phyloP scores from a whole-genome alignment of 139 green algal species.

The Edaphochlamys debaryana region DNA sequence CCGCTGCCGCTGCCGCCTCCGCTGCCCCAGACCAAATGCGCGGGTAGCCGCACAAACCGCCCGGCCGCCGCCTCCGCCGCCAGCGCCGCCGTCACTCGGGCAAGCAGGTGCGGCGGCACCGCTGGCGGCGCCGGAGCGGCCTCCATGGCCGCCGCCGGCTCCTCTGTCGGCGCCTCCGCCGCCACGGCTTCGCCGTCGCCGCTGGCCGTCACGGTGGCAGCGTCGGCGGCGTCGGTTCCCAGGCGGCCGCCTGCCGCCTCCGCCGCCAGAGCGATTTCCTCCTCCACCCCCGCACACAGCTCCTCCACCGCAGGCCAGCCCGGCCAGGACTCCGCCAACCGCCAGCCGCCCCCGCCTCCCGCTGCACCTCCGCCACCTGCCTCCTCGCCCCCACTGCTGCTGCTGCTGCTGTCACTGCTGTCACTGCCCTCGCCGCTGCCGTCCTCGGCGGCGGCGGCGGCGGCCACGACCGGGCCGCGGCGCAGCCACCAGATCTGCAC shows the following conservation, averaged over 20 bases:
- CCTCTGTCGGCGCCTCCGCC: constrained; percentile 1
- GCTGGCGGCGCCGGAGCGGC: not conserved
- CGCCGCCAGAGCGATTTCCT: not conserved
- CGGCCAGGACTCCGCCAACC: not conserved
- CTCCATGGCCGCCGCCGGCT: not conserved
- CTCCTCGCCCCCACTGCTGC: no score
- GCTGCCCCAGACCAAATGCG: not conserved
- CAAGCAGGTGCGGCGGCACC: constrained; percentile 1
- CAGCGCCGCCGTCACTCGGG: constrained; percentile 4
- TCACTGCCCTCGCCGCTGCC: not conserved
- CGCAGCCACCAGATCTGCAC: constrained; percentile 30
- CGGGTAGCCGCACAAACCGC: constrained; percentile 5
- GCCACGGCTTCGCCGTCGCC: not conserved
- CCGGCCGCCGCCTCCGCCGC: not conserved
- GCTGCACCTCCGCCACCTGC: not conserved
- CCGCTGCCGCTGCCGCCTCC: not conserved
- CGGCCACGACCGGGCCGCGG: not conserved
- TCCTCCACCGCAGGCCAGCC: constrained; percentile 5
- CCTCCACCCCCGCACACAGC: constrained; percentile 22
- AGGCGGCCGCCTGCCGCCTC: not conserved
- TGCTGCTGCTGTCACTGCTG: no score
- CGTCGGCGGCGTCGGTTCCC: not conserved
- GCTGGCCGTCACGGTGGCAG: no score
- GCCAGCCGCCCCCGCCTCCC: not conserved
- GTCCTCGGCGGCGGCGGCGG: not conserved